Evolutionary conservation across 352 stramenopile genomes (phyloP).

Genomic region (Phytophthora megakarya): DNA sequence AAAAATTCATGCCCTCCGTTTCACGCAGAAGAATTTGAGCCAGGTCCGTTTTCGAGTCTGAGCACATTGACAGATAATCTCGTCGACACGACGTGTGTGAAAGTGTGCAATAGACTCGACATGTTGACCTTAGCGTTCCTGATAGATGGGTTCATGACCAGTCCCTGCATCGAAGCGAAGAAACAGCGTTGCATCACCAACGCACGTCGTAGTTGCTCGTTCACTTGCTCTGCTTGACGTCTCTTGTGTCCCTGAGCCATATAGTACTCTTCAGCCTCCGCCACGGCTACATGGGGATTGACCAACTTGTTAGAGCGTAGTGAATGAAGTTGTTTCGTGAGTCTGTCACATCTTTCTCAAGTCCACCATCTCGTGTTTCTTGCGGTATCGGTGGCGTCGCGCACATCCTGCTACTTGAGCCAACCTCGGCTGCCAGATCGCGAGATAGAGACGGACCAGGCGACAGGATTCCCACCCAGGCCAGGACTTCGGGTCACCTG

Average conservation of each 20-base stretch:
- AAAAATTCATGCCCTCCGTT: slow-evolving; percentile 45
- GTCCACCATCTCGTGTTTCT: slow-evolving; percentile 53
- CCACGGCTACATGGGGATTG: slow-evolving; percentile 25
- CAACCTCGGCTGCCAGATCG: too few relatives aligned
- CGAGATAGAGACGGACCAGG: too few relatives aligned
- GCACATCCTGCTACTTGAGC: slow-evolving; percentile 33
- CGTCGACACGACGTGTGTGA: slow-evolving; percentile 53
- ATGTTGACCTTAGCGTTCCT: slow-evolving; percentile 52
- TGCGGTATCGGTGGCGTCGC: slow-evolving; percentile 33
- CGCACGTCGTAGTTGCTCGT: slow-evolving; percentile 53
- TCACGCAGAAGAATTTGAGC: slow-evolving; percentile 58
- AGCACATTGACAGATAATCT: slow-evolving; percentile 53
- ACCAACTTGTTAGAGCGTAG: slow-evolving; percentile 42
- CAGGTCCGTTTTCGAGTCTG: slow-evolving; percentile 53
- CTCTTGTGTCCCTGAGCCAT: slow-evolving; percentile 43
- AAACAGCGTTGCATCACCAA: slow-evolving; percentile 58
- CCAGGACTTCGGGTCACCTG: too few relatives aligned
- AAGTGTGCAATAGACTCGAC: slow-evolving; percentile 57
- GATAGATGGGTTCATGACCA: slow-evolving; percentile 35
- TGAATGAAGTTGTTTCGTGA: slow-evolving; percentile 37
- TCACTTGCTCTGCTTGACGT: slow-evolving; percentile 40
- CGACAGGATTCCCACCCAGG: too few relatives aligned
- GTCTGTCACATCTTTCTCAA: slow-evolving; percentile 41
- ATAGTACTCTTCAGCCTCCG: slow-evolving; percentile 37
- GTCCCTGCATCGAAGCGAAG: slow-evolving; percentile 41